Conservation (phyloP, 306 rosid genomes). For the Vicia faba region DNA sequence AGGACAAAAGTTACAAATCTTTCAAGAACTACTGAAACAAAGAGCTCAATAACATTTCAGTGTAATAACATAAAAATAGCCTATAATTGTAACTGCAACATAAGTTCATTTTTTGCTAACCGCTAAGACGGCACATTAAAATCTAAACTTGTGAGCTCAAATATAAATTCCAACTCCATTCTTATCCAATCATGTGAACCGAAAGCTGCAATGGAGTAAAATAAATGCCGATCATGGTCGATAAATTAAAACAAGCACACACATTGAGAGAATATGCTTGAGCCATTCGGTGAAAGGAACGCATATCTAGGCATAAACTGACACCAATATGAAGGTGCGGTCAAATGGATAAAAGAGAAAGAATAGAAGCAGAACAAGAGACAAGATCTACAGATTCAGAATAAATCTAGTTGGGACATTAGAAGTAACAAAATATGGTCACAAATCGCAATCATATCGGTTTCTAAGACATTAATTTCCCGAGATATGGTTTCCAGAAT, state of each 20-base stretch:
- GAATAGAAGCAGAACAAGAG: too few relatives aligned
- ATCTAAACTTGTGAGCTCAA: slow-evolving; percentile 8
- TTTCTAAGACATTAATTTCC: slow-evolving; percentile 8
- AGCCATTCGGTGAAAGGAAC: slow-evolving; percentile 4
- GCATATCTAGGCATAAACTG: neutral
- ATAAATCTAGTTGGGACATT: neutral
- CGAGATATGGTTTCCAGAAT: neutral
- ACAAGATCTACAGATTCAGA: neutral
- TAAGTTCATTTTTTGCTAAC: neutral
- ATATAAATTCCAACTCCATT: neutral
- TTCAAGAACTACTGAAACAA: slow-evolving; percentile 9
- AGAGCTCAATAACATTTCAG: slow-evolving; percentile 5
- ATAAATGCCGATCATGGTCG: neutral
- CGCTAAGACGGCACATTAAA: neutral
- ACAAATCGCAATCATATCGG: neutral
- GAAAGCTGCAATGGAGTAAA: slow-evolving; percentile 6
- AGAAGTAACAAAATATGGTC: slow-evolving; percentile 14
- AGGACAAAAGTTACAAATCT: slow-evolving; percentile 27
- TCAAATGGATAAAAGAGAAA: too few relatives aligned
- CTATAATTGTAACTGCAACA: slow-evolving; percentile 17
- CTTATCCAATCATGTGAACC: neutral
- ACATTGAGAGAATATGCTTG: neutral
- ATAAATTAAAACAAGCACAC: neutral
- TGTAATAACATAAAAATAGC: neutral
- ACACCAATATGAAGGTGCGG: neutral